phyloP scores from a whole-genome alignment of 2,329 filamentous ascomycete genomes.

The Diaporthe ilicicola region DNA sequence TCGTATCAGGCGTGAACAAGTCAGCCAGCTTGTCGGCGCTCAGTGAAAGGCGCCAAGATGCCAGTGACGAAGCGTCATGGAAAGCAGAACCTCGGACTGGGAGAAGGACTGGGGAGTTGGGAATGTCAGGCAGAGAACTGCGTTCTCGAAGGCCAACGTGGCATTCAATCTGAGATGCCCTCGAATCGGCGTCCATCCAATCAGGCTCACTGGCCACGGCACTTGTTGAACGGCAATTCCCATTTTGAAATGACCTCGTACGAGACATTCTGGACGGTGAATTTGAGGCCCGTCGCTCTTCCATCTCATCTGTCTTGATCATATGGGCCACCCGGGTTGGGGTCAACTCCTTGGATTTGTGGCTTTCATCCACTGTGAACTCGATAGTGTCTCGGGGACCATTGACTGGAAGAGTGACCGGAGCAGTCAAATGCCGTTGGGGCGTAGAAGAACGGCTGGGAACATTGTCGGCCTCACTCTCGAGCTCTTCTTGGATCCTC shows the following conservation, averaged over 20 bases:
- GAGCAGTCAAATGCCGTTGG: constrained; percentile 40
- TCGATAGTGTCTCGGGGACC: constrained; percentile 61
- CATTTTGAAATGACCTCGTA: not conserved
- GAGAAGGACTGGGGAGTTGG: constrained; percentile 29
- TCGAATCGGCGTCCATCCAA: constrained; percentile 7
- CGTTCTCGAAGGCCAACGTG: constrained; percentile 31
- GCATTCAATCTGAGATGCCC: not conserved
- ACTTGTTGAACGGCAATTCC: not conserved
- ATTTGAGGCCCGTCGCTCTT: not conserved
- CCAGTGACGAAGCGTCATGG: constrained; percentile 34
- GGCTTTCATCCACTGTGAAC: constrained; percentile 46
- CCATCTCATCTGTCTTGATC: constrained; percentile 18
- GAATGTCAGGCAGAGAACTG: constrained; percentile 31
- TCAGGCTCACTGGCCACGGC: constrained; percentile 6
- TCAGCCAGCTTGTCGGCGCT: constrained; percentile 25
- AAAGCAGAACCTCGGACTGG: constrained; percentile 7
- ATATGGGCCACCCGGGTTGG: not conserved
- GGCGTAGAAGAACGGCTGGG: constrained; percentile 40
- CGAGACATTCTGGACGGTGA: not conserved
- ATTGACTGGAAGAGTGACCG: constrained; percentile 45
- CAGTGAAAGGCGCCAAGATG: constrained; percentile 36
- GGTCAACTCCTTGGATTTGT: not conserved
- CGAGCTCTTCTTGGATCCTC: constrained; percentile 66
- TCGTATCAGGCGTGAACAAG: constrained; percentile 1
- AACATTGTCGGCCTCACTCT: constrained; percentile 52